These are phyloP conservation scores for Geosmithia flava DNA, from an alignment of 2,329 filamentous ascomycete genomes.

Conservation along the genomic window DNA sequence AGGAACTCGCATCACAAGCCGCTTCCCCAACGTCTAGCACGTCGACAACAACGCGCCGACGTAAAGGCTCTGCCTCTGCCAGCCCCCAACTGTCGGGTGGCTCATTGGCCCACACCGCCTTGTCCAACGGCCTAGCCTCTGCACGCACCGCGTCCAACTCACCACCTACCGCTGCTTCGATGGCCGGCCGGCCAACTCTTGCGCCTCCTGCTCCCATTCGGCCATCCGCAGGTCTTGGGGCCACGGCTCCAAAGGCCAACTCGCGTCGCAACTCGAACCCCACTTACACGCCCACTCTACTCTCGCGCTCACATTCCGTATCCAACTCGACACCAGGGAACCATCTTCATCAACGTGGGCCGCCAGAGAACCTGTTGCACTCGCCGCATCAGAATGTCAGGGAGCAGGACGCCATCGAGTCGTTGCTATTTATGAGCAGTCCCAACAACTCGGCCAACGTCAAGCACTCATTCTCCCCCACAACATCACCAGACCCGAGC, in stretches of 20 bases:
- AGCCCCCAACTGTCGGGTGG: constrained; percentile 34
- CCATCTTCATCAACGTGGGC: background rate
- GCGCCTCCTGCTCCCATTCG: constrained; percentile 44
- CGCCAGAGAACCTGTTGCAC: constrained; percentile 42
- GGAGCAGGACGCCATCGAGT: constrained; percentile 73
- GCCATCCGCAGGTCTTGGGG: constrained; percentile 23
- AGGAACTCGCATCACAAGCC: constrained; percentile 58
- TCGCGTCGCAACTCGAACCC: constrained; percentile 38
- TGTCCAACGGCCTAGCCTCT: background rate
- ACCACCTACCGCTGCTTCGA: constrained; percentile 16
- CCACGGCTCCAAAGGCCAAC: constrained; percentile 18
- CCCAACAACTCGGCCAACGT: constrained; percentile 58
- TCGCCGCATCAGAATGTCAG: constrained; percentile 54
- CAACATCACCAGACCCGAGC: constrained; percentile 19
- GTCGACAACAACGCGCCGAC: constrained; percentile 36
- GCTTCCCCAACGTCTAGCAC: constrained; percentile 50
- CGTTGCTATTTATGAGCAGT: constrained; percentile 70
- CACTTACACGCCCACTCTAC: constrained; percentile 33
- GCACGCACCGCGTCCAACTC: constrained; percentile 18
- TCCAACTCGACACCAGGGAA: constrained; percentile 17
- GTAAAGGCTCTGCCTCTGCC: constrained; percentile 33
- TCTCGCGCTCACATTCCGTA: constrained; percentile 34
- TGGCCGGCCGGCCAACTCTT: constrained; percentile 22
- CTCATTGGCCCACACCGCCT: background rate
- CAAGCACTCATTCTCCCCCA: constrained; percentile 39